These are phyloP conservation scores for Plectosphaerella cucumerina DNA, from an alignment of 2,329 filamentous ascomycete genomes.

Conservation along the genomic window DNA sequence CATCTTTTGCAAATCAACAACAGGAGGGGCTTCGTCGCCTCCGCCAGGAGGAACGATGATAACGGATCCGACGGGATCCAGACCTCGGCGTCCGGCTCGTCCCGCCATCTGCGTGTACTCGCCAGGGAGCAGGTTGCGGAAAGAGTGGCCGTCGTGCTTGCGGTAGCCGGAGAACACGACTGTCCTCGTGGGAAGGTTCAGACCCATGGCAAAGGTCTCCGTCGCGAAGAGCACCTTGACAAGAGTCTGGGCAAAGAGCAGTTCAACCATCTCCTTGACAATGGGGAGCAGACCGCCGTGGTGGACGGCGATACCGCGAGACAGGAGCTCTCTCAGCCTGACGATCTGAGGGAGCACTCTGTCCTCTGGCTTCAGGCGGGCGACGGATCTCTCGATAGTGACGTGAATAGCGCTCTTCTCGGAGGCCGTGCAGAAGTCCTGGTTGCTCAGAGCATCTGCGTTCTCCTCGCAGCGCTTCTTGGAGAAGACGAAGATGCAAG, in stretches of 20 bases:
- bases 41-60: slow-evolving; percentile 83
- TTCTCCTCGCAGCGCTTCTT: slow-evolving; percentile 98
- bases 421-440: slow-evolving; percentile 87
- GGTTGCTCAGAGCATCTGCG: slow-evolving; percentile 88
- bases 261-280: slow-evolving; percentile 96
- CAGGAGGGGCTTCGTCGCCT: slow-evolving; percentile 83
- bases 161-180: slow-evolving; percentile 97
- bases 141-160: slow-evolving; percentile 90
- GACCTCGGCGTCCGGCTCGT: slow-evolving; percentile 83
- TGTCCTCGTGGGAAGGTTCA: slow-evolving; percentile 91
- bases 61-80: slow-evolving; percentile 89
- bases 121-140: slow-evolving; percentile 85
- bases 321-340: slow-evolving; percentile 77
- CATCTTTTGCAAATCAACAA: slow-evolving; percentile 81
- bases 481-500: slow-evolving; percentile 97
- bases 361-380: slow-evolving; percentile 86
- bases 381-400: slow-evolving; percentile 93
- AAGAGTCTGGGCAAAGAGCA: slow-evolving; percentile 88
- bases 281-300: slow-evolving; percentile 93
- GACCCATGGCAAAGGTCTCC: slow-evolving; percentile 97
- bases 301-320: slow-evolving; percentile 89
- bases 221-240: slow-evolving; percentile 98
- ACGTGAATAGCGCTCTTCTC: slow-evolving; percentile 98
- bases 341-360: slow-evolving; percentile 87
- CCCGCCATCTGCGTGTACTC: slow-evolving; percentile 99